These are phyloP conservation scores for Angophora floribunda DNA, from an alignment of 345 rosid genomes.

Conservation along the genomic window DNA sequence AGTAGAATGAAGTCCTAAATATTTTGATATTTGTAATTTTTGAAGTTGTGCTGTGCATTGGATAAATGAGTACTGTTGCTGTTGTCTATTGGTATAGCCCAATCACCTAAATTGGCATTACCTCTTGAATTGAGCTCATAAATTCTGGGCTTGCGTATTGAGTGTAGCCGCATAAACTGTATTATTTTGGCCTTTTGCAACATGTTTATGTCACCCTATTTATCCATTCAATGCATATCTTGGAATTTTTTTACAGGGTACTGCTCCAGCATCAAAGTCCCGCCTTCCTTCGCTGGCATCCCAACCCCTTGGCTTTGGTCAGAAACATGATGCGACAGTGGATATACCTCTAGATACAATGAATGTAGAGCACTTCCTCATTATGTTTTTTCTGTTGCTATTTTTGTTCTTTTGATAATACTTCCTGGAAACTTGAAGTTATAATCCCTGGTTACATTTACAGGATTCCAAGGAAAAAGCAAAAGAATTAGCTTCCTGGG, in stretches of 20 bases:
- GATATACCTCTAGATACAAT: slow-evolving; percentile 81
- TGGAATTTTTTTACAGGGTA: slow-evolving; percentile 33
- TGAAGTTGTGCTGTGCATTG: neutral
- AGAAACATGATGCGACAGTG: slow-evolving; percentile 68
- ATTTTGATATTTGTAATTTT: neutral
- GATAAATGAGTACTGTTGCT: neutral
- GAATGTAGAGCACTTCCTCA: slow-evolving; percentile 37
- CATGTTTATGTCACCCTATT: neutral
- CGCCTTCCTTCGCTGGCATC: slow-evolving; percentile 50
- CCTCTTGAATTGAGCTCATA: neutral
- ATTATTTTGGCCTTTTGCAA: neutral
- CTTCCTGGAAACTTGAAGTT: neutral
- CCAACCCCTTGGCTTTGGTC: slow-evolving; percentile 52
- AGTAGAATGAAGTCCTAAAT: neutral
- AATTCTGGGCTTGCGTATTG: neutral
- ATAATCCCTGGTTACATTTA: neutral
- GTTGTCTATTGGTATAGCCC: neutral
- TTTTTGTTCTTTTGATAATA: neutral
- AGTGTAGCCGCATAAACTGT: neutral
- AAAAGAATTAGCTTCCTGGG: slow-evolving; percentile 82
- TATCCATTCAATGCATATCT: neutral
- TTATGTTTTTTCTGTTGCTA: neutral
- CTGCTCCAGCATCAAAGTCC: slow-evolving; percentile 37
- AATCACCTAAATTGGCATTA: neutral
- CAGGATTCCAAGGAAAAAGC: slow-evolving; percentile 66